Evolutionary conservation across 1,284 basidiomycete species (phyloP), one percentile per base, ranked within the genome.

Genomic region (Microbotryum lychnidis-dioicae): DNA sequence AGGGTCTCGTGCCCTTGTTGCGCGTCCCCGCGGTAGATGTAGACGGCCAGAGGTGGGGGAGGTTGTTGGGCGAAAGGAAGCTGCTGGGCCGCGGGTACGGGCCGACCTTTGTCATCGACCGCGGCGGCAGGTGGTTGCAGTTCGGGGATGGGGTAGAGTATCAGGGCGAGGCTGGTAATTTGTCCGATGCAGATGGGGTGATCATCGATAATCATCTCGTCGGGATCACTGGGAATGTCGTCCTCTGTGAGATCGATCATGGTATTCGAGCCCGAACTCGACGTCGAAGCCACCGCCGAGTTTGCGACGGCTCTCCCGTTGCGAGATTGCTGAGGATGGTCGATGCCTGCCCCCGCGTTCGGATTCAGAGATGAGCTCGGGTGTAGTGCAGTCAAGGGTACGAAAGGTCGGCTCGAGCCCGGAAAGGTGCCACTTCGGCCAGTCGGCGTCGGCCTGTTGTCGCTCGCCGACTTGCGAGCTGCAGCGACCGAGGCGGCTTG

Each of bases 101-200:
- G 47, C 20, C 44, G 33, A 50, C 37, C 47, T 57, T 23, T 25
- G 57, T 48, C 20, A 56, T 54, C 61, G 50, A 9, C 53, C 42
- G 72, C 54, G 73, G 70, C 54, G 75, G 74, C 69, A 60, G 80
- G 81, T 8, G 80, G 76, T 33, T 80, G 73, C 23, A 89, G 77
- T 71, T 90, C 91, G 25, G 80, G 73, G n/a, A 87, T 82, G 4
- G 89, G 91, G 75, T 92, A 92, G 9, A 93, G 79, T 58, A 94
- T 85, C 52, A 94, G 81, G 5, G 89, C 90, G 18, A 86, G 87
- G 10, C 86, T 85, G 49, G 81, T 80, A 54, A 96, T 79, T 58
- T 89, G 86, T 3, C 91, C 91, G 61, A 96, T 92, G 74, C 91
- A 94, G 52, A 94, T 83, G 16, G 68, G 68, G 7, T 54, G 45